These are phyloP conservation scores for Jatropha curcas DNA, from an alignment of 345 rosid genomes.

Conservation along the genomic window DNA sequence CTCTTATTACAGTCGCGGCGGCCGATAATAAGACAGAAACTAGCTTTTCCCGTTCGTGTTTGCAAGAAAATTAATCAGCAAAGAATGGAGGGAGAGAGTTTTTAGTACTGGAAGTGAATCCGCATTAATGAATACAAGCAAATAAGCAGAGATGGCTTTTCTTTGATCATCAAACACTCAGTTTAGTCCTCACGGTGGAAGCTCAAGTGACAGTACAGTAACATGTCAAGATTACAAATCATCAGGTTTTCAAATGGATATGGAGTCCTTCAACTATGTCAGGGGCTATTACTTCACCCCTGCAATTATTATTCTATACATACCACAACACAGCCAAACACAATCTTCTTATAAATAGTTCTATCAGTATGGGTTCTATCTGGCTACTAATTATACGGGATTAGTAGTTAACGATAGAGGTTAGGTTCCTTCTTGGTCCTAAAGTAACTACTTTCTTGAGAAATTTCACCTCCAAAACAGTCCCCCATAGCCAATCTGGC, in stretches of 20 bases:
- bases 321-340: too few species aligned
- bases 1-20: conserved; percentile 47
- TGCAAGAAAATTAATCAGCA: conserved; percentile 74
- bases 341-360: too few species aligned
- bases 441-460: conserved; percentile 63
- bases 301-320: too few species aligned
- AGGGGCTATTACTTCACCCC: conserved; percentile 59
- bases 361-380: conserved; percentile 31
- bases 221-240: conserved; percentile 54
- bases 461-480: conserved; percentile 64
- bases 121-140: conserved; percentile 39
- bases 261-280: conserved; percentile 50
- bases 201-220: conserved; percentile 61
- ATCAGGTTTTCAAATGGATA: conserved; percentile 55
- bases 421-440: conserved; percentile 55
- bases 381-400: conserved; percentile 37
- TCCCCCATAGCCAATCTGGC: conserved; percentile 54
- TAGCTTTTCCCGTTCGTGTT: conserved; percentile 67
- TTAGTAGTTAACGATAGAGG: conserved; percentile 37
- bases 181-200: conserved; percentile 55
- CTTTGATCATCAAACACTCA: conserved; percentile 51
- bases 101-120: conserved; percentile 22
- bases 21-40: conserved; percentile 67
- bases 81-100: conserved; percentile 38
- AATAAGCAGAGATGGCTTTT: conserved; percentile 52